phyloP scores from a whole-genome alignment of 768 basidiomycete genomes.

The Mycena polygramma region DNA sequence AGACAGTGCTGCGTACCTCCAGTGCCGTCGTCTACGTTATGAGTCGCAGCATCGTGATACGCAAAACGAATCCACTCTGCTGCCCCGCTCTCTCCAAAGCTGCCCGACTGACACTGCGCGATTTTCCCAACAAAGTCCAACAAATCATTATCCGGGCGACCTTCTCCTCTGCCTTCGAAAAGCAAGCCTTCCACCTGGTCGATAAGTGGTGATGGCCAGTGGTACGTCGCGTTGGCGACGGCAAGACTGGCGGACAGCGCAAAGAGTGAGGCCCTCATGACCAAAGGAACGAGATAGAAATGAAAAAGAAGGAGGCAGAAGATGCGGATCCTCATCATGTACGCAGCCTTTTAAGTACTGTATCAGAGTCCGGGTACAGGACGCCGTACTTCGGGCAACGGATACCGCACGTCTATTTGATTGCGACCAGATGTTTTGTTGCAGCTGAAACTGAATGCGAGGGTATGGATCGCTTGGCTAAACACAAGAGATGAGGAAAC shows the following conservation, averaged over 20 bases:
- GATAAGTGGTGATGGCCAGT: constrained; percentile 31
- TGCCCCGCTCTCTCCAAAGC: constrained; percentile 19
- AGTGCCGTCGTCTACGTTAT: constrained; percentile 24
- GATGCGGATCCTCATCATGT: constrained; percentile 15
- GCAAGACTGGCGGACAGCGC: constrained; percentile 20
- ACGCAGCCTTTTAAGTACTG: constrained; percentile 14
- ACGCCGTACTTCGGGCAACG: not conserved
- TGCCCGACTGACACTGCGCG: constrained; percentile 23
- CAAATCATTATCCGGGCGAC: constrained; percentile 16
- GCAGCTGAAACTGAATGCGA: constrained; percentile 14
- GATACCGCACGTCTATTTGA: constrained; percentile 25
- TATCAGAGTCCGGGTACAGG: constrained; percentile 3
- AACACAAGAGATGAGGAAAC: constrained; percentile 8
- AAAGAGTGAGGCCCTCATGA: constrained; percentile 26
- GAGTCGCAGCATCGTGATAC: constrained; percentile 30
- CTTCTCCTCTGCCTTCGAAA: constrained; percentile 27
- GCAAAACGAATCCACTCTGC: constrained; percentile 34
- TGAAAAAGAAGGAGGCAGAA: constrained; percentile 11
- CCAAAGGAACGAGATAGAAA: constrained; percentile 19
- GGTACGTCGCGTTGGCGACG: constrained; percentile 27
- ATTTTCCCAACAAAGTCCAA: constrained; percentile 27
- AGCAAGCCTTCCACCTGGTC: constrained; percentile 32
- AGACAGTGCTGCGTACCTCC: constrained; percentile 21
- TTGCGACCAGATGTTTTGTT: constrained; percentile 18
- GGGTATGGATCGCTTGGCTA: constrained; percentile 12